Percentiles rank a stretch among this genome's conserved stretches.
These are phyloP conservation scores for Parascedosporium putredinis DNA, from an alignment of 2,329 filamentous ascomycete genomes.

Conservation along the genomic window DNA sequence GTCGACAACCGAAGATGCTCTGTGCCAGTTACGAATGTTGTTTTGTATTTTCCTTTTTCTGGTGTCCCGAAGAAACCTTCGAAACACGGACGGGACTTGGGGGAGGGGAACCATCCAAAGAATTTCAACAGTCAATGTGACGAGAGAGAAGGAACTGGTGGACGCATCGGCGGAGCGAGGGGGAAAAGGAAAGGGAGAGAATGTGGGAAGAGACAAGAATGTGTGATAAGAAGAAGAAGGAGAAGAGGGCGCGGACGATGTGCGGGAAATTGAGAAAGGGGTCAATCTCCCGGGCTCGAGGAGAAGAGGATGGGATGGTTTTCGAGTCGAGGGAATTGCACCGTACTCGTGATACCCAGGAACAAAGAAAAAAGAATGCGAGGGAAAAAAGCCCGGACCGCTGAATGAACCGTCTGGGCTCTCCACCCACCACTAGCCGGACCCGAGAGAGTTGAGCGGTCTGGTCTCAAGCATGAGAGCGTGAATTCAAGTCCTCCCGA, in stretches of 20 bases:
- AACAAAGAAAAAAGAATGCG: background rate
- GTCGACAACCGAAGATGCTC: too few species aligned
- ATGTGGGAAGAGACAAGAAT: background rate
- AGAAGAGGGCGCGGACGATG: background rate
- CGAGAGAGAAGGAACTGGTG: background rate
- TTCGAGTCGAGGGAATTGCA: background rate
- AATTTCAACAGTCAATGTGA: too few species aligned
- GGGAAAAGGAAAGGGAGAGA: background rate
- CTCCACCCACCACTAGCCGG: background rate
- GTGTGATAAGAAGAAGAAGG: background rate
- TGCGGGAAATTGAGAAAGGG: slow-evolving; percentile 2
- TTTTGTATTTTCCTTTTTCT: too few species aligned
- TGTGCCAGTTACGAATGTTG: too few species aligned
- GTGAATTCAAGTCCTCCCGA: background rate
- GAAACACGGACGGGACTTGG: too few species aligned
- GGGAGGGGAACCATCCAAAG: too few species aligned
- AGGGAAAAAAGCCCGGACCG: background rate
- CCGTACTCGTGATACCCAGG: slow-evolving; percentile 1
- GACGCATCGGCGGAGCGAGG: too few species aligned
- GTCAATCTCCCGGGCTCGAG: background rate
- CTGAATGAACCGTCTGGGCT: background rate
- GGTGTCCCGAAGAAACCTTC: too few species aligned
- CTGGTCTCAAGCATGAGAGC: background rate
- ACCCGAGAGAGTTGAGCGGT: background rate
- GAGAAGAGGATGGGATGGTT: slow-evolving; percentile 4